Evolutionary conservation across 2,329 filamentous ascomycete species (phyloP), one percentile per base, ranked within the genome.

Genomic region (Aureobasidium sp.): DNA sequence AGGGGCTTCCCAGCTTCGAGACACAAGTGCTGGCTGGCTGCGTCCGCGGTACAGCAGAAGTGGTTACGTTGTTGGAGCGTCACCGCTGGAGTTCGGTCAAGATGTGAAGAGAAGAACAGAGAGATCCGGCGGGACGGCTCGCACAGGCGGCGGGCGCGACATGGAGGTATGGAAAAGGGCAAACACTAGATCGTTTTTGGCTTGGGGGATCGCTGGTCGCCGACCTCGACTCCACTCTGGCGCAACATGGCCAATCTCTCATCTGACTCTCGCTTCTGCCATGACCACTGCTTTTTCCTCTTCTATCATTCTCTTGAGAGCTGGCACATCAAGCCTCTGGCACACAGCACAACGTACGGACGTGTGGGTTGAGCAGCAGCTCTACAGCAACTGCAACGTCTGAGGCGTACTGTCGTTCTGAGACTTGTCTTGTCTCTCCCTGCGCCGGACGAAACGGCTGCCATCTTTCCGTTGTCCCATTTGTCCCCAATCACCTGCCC

Each of bases 151-250:
- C 53, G 41, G 13, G 51, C 41, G 39, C 39, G 43, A 46, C 26
- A 44, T 57, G 27, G n/a, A 57, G 53, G 53, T 29, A 57, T 27
- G 53, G 12, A 32, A 55, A 43, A 57, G 53, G 53, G 41, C 53
- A 57, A 57, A 57, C 53, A 57, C 53, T 57, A 57, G 53, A 36
- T 46, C 41, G 53, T 8, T 43, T 57, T n/a, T 36, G 53, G 53
- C 20, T 46, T 46, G 53, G 41, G 29, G 7, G 17, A 57, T 57
- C 41, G 41, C 29, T 57, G 53, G 53, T 56, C 52, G 52, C 37
- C 52, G 52, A 56, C 52, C 52, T 44, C 5, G 52, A 56, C 53
- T 57, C 53, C 53, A 57, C 53, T 57, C 53, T 57, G 53, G 53
- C 53, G 39, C 53, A 57, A 57, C 53, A 57, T 26, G 39, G 27